phyloP scores from a whole-genome alignment of 495 filamentous ascomycete species.

The Annulohypoxylon maeteangense region DNA sequence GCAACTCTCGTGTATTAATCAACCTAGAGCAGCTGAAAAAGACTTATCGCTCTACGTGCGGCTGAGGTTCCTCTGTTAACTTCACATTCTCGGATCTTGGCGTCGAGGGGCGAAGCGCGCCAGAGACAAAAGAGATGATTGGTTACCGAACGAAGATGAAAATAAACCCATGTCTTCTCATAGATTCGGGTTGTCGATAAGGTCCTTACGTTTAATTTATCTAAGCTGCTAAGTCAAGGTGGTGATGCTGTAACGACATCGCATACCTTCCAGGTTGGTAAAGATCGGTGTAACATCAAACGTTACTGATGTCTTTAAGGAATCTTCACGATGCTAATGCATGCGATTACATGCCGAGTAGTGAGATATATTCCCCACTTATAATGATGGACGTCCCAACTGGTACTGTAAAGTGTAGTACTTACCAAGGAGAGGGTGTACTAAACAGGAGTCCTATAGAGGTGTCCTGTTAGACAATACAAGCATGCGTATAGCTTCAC shows the following conservation, averaged over 20 bases:
- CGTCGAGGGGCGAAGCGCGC: not conserved
- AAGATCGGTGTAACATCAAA: not conserved
- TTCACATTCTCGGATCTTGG: constrained; percentile 16
- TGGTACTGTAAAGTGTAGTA: not conserved
- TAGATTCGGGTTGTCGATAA: not conserved
- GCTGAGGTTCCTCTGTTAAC: constrained; percentile 17
- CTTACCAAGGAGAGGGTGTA: not conserved
- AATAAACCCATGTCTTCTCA: constrained; percentile 10
- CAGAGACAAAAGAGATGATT: not conserved
- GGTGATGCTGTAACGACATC: not conserved
- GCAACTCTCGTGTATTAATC: not conserved
- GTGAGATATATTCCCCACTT: not conserved
- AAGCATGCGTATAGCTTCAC: not conserved
- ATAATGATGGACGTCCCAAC: not conserved
- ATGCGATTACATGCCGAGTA: not conserved
- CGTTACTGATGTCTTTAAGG: not conserved
- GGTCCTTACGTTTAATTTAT: not conserved
- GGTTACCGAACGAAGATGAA: constrained; percentile 20
- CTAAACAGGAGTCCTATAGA: not conserved
- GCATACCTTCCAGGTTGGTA: not conserved
- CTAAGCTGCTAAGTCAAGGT: not conserved
- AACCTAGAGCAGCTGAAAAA: not conserved
- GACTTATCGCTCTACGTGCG: constrained; percentile 11
- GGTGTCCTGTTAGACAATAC: not conserved
- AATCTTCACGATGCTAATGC: not conserved